Percentiles rank a stretch among this genome's conserved stretches.
phyloP scores from a whole-genome alignment of 257 asterid genomes.

The Jaltomata sinuosa region DNA sequence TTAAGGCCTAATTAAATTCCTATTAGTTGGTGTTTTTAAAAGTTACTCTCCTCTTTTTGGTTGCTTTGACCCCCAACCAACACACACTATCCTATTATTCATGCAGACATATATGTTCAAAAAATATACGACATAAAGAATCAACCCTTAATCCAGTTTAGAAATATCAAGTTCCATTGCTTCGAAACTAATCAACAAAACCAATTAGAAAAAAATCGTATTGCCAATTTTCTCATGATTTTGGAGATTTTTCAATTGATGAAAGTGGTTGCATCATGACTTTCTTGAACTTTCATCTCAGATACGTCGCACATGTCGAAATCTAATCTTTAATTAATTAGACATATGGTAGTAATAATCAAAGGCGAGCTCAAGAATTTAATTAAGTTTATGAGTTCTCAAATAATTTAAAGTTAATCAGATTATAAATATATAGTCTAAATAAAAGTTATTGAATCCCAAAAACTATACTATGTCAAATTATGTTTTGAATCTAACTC shows the following conservation, averaged over 20 bases:
- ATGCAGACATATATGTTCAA: not conserved
- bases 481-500: too few species aligned
- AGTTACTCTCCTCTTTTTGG: not conserved
- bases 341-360: not conserved
- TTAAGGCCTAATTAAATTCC: too few species aligned
- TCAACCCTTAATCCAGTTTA: not conserved
- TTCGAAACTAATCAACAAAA: not conserved
- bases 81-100: not conserved
- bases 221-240: not conserved
- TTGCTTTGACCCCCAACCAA: not conserved
- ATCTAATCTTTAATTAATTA: not conserved
- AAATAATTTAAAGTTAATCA: not conserved
- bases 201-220: not conserved
- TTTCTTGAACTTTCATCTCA: not conserved
- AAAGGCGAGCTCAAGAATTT: not conserved
- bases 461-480: too few species aligned
- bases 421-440: not conserved
- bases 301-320: not conserved
- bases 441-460: not conserved
- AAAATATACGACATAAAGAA: not conserved
- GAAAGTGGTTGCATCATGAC: not conserved
- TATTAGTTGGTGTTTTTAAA: too few species aligned
- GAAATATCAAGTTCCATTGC: not conserved
- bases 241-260: not conserved
- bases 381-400: not conserved